A percentile compares a stretch with the other conserved stretches of the same genome.
These are phyloP conservation scores for Vanderwaltozyma verrucispora DNA, from an alignment of 805 yeast genomes.

Conservation along the genomic window DNA sequence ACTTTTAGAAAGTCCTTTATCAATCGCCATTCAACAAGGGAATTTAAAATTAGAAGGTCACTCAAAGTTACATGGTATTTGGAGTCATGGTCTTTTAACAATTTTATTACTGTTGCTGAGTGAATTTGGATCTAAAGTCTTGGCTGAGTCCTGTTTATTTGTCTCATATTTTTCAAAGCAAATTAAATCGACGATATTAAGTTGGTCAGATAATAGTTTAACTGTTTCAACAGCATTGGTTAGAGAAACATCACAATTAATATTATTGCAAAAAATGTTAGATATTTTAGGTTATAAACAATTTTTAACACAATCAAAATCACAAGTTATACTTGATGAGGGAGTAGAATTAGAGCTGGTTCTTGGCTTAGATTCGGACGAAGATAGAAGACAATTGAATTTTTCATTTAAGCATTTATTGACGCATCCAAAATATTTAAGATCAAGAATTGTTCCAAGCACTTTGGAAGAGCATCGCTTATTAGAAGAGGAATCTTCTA, in stretches of 20 bases:
- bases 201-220: slow-evolving; percentile 46
- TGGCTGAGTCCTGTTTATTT: slow-evolving; percentile 58
- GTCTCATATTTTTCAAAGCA: slow-evolving; percentile 55
- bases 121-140: slow-evolving; percentile 49
- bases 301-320: slow-evolving; percentile 27
- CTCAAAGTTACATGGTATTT: slow-evolving; percentile 58
- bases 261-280: slow-evolving; percentile 51
- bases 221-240: slow-evolving; percentile 41
- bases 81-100: slow-evolving; percentile 79
- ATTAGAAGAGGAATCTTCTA: slow-evolving; percentile 38
- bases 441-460: slow-evolving; percentile 55
- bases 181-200: slow-evolving; percentile 47
- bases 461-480: slow-evolving; percentile 54
- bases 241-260: slow-evolving; percentile 60
- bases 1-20: slow-evolving; percentile 64
- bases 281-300: slow-evolving; percentile 42
- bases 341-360: slow-evolving; percentile 26
- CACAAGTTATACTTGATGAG: slow-evolving; percentile 8
- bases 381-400: slow-evolving; percentile 49
- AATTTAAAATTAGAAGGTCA: slow-evolving; percentile 40
- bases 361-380: slow-evolving; percentile 53
- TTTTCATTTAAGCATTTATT: slow-evolving; percentile 59
- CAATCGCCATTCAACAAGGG: slow-evolving; percentile 57
- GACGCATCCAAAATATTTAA: slow-evolving; percentile 77
- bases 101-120: slow-evolving; percentile 50